Evolutionary conservation across 78 protist genomes (phyloP).

Genomic region (Planoprotostelium fungivorum): DNA sequence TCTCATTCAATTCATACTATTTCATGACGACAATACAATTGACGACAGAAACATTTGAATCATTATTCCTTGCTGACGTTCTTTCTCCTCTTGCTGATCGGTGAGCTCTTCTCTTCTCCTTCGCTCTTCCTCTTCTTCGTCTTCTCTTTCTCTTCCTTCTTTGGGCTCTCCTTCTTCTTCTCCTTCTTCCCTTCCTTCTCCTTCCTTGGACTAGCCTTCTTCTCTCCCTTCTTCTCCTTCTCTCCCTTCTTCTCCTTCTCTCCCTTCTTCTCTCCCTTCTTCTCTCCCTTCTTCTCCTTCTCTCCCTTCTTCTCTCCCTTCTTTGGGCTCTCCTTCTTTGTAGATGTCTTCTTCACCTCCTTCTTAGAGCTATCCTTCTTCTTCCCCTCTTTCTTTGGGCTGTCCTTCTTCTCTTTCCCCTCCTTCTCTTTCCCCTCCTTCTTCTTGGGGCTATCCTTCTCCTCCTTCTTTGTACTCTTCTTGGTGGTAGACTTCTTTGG

Average conservation of each 20-base stretch:
- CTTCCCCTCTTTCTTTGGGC: background rate
- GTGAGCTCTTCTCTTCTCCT: no score
- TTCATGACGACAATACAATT: no score
- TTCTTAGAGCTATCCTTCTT: background rate
- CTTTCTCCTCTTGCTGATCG: no score
- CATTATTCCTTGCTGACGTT: no score
- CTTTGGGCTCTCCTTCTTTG: constrained; percentile 9
- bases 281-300: constrained; percentile 7
- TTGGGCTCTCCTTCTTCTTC: background rate
- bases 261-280: background rate
- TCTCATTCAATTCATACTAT: no score
- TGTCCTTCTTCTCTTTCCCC: background rate
- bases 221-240: constrained; percentile 8
- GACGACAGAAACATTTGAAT: no score
- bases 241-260: background rate
- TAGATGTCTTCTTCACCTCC: constrained; percentile 12
- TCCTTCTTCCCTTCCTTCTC: background rate
- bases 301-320: constrained; percentile 14
- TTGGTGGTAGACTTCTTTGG: constrained; percentile 6
- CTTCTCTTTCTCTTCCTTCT: background rate
- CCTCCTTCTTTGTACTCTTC: background rate
- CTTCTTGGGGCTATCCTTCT: background rate
- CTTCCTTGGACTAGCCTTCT: background rate
- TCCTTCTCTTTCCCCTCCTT: background rate
- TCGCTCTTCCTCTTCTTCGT: no score